Base-by-base conservation (phyloP, 2,329 filamentous ascomycete genomes). In the Diaporthe caulivora region DNA sequence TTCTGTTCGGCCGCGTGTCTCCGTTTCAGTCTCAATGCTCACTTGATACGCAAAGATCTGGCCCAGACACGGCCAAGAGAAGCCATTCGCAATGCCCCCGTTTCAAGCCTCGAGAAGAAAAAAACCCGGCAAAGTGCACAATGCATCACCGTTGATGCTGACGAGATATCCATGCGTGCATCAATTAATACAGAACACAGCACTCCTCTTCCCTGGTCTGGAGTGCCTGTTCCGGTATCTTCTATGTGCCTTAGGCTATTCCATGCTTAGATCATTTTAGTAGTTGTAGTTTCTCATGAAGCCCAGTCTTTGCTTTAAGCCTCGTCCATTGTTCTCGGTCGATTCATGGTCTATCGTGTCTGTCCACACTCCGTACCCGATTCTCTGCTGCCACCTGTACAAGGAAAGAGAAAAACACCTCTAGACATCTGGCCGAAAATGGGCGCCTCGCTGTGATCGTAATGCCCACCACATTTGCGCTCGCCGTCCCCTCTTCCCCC, bases 391-490 rank as follows among this genome's bases (percentile, higher is more conserved):
- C 37, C 40, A 29, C 29, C 21, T 51, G 31, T 53, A 26, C 24
- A 67, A 40, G 6, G 10, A 34, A 60, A 40, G n/a, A 40, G 18
- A 8, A 34, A 34, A 57, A 49, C 17, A 34, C 17, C 10, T 57
- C 47, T 58, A 67, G 64, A 67, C 70, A 9, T 42, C 51, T 54
- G 42, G 68, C 64, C 31, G 31, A 49, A 58, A 65, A 31, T 44
- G 40, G 67, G 62, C 54, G 62, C 72, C 72, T 75, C 58, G 70
- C 65, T 55, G 58, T 72, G 51, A 70, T 68, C 42, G 42, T 53
- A 40, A 62, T 69, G 67, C 15, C 44, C 37, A 40, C 21, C 13
- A 31, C 47, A 10, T n/a, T 40, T n/a, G 17, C 55, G 21, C 26
- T 47, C 55, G 13, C 26, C 55, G 13, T n/a, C 21, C 13, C 18